Conservation (phyloP, 106 monocot species). For the Triglochin maritima region DNA sequence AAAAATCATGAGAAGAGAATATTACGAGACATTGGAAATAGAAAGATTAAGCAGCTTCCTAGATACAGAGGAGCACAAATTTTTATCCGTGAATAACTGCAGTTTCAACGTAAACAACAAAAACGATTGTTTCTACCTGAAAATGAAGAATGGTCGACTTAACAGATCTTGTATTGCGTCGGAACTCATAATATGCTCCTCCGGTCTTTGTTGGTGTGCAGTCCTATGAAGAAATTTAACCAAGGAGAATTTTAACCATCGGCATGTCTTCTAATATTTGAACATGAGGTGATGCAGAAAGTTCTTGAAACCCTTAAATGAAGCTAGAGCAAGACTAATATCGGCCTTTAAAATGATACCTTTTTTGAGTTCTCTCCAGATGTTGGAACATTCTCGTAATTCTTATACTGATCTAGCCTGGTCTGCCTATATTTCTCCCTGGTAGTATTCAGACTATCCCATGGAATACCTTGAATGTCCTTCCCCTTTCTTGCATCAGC, state of each 20-base stretch:
- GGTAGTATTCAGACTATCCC: constrained; percentile 42
- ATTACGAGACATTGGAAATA: too few relatives aligned
- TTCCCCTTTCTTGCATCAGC: constrained; percentile 51
- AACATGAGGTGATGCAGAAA: not conserved
- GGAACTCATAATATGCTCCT: constrained; percentile 63
- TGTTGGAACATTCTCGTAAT: constrained; percentile 53
- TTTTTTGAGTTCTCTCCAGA: constrained; percentile 39
- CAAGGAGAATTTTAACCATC: not conserved
- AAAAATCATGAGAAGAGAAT: too few relatives aligned
- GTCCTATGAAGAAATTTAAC: constrained; percentile 19
- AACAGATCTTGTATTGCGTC: constrained; percentile 68
- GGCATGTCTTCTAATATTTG: not conserved
- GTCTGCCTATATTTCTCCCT: constrained; percentile 43
- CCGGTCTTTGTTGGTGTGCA: constrained; percentile 61
- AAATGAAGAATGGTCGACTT: constrained; percentile 83
- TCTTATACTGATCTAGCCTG: constrained; percentile 47
- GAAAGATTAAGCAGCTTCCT: too few relatives aligned
- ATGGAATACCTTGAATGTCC: constrained; percentile 64
- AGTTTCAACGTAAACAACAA: too few relatives aligned
- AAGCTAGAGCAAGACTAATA: not conserved
- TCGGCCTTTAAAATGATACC: constrained; percentile 16
- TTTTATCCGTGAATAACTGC: too few relatives aligned
- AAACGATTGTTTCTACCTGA: constrained; percentile 25
- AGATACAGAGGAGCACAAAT: too few relatives aligned
- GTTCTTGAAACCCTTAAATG: not conserved